Conservation (phyloP, 768 basidiomycete species). For the Kwoniella mangroviensis region DNA sequence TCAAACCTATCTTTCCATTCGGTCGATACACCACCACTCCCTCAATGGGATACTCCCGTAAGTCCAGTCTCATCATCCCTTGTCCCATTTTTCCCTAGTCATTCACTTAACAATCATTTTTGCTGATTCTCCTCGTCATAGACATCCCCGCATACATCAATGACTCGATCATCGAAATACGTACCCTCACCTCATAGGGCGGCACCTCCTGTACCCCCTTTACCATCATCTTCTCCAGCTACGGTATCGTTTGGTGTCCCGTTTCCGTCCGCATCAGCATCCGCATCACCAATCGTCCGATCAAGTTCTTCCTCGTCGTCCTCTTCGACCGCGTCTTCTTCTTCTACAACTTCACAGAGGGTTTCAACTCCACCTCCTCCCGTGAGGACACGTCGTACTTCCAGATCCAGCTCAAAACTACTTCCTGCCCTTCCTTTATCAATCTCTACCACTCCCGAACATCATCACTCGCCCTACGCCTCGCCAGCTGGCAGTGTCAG, state of each 20-base stretch:
- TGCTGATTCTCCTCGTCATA: constrained; percentile 1
- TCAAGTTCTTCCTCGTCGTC: constrained; percentile 28
- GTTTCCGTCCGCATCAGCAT: constrained; percentile 12
- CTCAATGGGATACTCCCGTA: constrained; percentile 24
- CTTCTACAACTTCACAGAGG: constrained; percentile 28
- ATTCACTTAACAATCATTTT: too few relatives aligned
- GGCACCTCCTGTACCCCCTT: constrained; percentile 22
- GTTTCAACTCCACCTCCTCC: constrained; percentile 32
- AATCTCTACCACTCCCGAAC: neutral
- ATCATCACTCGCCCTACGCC: constrained; percentile 3
- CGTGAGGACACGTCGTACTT: constrained; percentile 6
- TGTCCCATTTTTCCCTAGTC: neutral
- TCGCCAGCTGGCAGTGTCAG: constrained; percentile 5
- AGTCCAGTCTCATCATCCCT: neutral
- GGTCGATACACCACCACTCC: constrained; percentile 17
- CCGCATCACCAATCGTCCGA: constrained; percentile 17
- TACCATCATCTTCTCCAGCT: constrained; percentile 14
- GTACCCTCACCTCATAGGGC: constrained; percentile 24
- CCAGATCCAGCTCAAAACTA: constrained; percentile 21
- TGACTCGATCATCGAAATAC: constrained; percentile 24
- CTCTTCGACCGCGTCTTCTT: constrained; percentile 22
- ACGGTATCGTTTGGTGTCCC: neutral
- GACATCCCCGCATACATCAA: constrained; percentile 25
- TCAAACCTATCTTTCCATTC: neutral
- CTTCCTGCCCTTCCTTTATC: constrained; percentile 24